Evolutionary conservation across 345 rosid genomes (phyloP).

Genomic region (Brassica carinata): DNA sequence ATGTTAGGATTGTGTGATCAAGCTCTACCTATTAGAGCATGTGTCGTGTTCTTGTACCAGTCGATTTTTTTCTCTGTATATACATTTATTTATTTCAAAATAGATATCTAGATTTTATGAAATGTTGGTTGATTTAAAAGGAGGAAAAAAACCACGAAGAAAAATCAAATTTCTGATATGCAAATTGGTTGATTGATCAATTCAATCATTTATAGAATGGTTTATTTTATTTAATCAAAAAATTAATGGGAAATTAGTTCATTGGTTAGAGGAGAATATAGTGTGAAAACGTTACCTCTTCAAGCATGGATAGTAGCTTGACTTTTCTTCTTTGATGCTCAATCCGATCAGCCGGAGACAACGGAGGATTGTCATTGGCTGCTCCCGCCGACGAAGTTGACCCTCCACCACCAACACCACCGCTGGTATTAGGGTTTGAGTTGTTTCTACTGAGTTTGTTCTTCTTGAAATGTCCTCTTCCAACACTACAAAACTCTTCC

Average conservation of each 20-base stretch:
- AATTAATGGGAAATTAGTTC: conserved; percentile 11
- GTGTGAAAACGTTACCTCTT: conserved; percentile 65
- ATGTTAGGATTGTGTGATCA: conserved; percentile 43
- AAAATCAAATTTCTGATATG: background rate
- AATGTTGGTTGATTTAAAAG: background rate
- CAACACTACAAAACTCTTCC: conserved; percentile 92
- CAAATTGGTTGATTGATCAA: background rate
- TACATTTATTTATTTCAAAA: background rate
- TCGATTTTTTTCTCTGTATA: conserved; percentile 49
- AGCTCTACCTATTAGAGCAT: conserved; percentile 63
- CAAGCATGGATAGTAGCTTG: conserved; percentile 87
- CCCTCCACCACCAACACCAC: conserved; percentile 35
- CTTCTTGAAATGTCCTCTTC: conserved; percentile 51
- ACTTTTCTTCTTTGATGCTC: conserved; percentile 94
- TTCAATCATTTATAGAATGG: conserved; percentile 7
- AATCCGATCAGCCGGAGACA: conserved; percentile 73
- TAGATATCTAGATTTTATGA: background rate
- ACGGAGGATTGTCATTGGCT: conserved; percentile 47
- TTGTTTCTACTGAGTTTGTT: conserved; percentile 30
- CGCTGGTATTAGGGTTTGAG: conserved; percentile 41
- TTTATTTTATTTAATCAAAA: conserved; percentile 14
- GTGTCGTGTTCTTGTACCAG: conserved; percentile 54
- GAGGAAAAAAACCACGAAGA: background rate
- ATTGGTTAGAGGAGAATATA: conserved; percentile 18
- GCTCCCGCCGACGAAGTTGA: conserved; percentile 22